Percentiles rank a stretch among this genome's conserved stretches.
Conservation (phyloP, 371 early-diverging fungal genomes). For the Phascolomyces articulosus region DNA sequence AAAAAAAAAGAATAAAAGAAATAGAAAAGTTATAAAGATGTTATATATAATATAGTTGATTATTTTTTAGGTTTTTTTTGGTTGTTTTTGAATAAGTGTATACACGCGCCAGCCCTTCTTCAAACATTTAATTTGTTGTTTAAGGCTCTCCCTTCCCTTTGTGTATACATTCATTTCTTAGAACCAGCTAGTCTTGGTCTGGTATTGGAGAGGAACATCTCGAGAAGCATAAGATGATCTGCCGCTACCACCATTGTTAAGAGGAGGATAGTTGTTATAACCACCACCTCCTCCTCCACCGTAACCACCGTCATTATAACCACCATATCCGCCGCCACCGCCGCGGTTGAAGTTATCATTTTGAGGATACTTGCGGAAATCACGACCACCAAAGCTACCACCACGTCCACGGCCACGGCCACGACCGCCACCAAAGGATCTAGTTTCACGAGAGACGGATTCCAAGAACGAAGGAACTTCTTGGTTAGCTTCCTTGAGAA, state of each 20-base stretch:
- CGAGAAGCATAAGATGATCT: slow-evolving; percentile 25
- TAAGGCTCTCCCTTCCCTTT: slow-evolving; percentile 3
- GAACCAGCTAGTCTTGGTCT: slow-evolving; percentile 75
- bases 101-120: background rate
- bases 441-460: slow-evolving; percentile 43
- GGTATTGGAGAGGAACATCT: slow-evolving; percentile 38
- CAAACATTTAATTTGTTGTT: no score
- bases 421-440: slow-evolving; percentile 67
- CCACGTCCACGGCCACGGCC: slow-evolving; percentile 70
- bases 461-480: slow-evolving; percentile 72
- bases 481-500: slow-evolving; percentile 69
- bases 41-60: no score
- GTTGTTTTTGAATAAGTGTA: background rate
- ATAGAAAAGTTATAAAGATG: no score
- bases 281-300: slow-evolving; percentile 18
- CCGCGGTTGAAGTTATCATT: slow-evolving; percentile 20
- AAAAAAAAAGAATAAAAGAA: no score
- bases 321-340: slow-evolving; percentile 30
- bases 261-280: slow-evolving; percentile 21
- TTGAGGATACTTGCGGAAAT: slow-evolving; percentile 38
- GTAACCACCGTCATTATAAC: slow-evolving; percentile 8
- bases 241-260: slow-evolving; percentile 9
- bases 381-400: slow-evolving; percentile 52
- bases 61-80: background rate
- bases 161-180: slow-evolving; percentile 30